Base-by-base conservation (phyloP, 2,329 filamentous ascomycete species). In the Fusarium caatingaense region DNA sequence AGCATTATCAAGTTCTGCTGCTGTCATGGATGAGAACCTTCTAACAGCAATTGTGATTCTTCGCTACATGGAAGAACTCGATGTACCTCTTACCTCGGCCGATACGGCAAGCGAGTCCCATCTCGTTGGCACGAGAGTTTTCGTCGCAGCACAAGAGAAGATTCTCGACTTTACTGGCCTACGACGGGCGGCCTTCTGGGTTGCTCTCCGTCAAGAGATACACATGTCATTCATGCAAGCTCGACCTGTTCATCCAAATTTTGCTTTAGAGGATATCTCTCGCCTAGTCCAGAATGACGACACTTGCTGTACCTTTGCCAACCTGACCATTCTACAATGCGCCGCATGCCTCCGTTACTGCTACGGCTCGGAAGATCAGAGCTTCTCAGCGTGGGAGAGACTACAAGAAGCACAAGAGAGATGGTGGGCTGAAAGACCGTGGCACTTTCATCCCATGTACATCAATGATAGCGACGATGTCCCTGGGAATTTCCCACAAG, bases 151-250 rank as follows among this genome's bases (percentile, higher is more conserved):
- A 3, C 76, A 78, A 8, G 72, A 76, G 28, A 74, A 72, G 37
- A 50, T 76, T 5, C 56, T 68, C 11, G 67, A 76, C 16, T 76
- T 77, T n/a, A 75, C 71, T 13, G 74, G 74, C 8, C 66, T 78
- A 5, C 73, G 75, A 0, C 65, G 75, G 2, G 75, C 76, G 6
- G 72, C 75, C 2, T 78, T 77, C 41, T 77, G 73, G 76, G 67
- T 76, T 3, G 76, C 74, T 3, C 60, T 78, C 4, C 67, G 68
- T 10, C 76, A 76, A 45, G 76, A 78, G 44, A 76, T 78, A 30
- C 74, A 77, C 41, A 76, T 76, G 74, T 74, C 76, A 6, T 76
- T 78, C 20, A 71, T 75, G 25, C 76, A 78, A n/a, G 66, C 68
- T 3, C 74, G 76, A 2, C 70, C 74, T 0, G 76, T 78, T 2